Percentiles rank a stretch among this genome's conserved stretches.
Evolutionary conservation across 1,284 basidiomycete species (phyloP).

Genomic region (Ceratobasidium sp.): DNA sequence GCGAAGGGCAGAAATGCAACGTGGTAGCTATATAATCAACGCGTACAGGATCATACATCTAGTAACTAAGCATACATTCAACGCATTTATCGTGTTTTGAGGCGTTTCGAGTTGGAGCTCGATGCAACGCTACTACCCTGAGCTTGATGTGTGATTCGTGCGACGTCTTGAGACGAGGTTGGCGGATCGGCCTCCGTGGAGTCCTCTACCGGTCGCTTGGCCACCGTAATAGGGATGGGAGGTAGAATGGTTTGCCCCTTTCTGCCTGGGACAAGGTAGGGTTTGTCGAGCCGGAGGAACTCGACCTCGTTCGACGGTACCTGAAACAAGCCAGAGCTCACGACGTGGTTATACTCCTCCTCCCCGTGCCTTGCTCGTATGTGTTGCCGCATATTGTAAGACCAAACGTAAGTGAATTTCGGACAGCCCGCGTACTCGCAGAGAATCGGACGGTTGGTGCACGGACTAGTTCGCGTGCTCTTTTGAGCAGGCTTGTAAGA

Average conservation of each 20-base stretch:
- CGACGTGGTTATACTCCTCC: neutral
- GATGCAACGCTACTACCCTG: neutral
- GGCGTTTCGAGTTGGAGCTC: neutral
- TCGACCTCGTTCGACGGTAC: neutral
- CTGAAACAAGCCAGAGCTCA: neutral
- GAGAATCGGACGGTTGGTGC: conserved; percentile 4
- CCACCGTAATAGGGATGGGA: too few species aligned
- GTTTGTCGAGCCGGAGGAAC: conserved; percentile 6
- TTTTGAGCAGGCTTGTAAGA: neutral
- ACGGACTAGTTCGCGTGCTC: neutral
- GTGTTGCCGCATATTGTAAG: conserved; percentile 4
- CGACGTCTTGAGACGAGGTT: neutral
- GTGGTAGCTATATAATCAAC: too few species aligned
- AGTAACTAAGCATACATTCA: too few species aligned
- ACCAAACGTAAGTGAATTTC: neutral
- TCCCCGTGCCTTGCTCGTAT: neutral
- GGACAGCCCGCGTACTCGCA: neutral
- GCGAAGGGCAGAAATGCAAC: too few species aligned
- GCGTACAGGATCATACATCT: too few species aligned
- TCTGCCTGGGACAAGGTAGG: neutral
- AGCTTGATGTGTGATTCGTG: neutral
- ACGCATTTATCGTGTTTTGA: too few species aligned
- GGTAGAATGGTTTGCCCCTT: neutral
- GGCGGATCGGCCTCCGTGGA: neutral
- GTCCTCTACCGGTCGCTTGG: neutral